Evolutionary conservation across 2,329 filamentous ascomycete species (phyloP).

Genomic region (Aspergillus awamori): DNA sequence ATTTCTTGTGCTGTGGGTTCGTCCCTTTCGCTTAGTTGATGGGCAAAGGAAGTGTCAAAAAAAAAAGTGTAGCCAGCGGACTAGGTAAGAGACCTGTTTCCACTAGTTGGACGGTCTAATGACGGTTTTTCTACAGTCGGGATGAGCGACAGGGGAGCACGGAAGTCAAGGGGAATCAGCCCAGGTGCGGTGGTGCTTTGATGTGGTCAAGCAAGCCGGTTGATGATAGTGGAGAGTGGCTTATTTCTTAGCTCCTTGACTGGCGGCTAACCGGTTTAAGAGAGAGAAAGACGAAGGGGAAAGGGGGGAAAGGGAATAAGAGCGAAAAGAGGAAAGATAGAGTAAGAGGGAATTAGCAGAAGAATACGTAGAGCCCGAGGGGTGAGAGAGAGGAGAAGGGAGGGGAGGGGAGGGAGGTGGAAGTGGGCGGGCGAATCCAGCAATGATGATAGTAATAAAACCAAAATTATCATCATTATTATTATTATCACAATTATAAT

Average conservation of each 20-base stretch:
- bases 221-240: conserved; percentile 12
- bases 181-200: background rate
- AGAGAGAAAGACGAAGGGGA: conserved; percentile 8
- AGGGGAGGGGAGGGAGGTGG: background rate
- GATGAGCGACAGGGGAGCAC: background rate
- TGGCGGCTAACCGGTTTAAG: conserved; percentile 16
- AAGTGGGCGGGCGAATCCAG: background rate
- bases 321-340: background rate
- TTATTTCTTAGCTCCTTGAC: conserved; percentile 13
- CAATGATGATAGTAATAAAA: background rate
- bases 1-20: background rate
- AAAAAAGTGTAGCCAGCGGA: background rate
- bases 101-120: background rate
- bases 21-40: conserved; percentile 5
- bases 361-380: background rate
- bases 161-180: background rate
- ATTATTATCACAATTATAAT: background rate
- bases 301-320: background rate
- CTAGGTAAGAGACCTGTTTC: background rate
- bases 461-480: background rate
- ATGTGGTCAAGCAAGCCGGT: background rate
- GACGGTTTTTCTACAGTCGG: background rate
- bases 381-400: background rate
- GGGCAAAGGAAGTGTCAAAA: background rate
- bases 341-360: too few species aligned